Percentiles rank a stretch among this genome's conserved stretches.
Conservation (phyloP, 2,329 filamentous ascomycete genomes). For the Fusarium veterinarium region DNA sequence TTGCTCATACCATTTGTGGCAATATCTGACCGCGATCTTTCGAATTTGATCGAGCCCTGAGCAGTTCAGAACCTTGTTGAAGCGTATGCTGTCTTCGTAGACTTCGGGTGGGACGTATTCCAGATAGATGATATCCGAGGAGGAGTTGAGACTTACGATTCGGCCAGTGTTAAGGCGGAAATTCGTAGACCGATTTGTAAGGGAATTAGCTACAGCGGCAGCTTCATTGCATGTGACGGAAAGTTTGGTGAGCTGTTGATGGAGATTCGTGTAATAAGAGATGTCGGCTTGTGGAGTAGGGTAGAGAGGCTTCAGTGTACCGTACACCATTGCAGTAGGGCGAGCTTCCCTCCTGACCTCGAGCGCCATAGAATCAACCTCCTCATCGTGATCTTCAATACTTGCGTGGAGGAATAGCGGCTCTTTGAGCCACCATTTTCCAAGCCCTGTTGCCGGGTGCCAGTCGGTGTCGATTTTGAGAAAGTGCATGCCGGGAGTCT, state of each 20-base stretch:
- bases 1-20: constrained; percentile 54
- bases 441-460: constrained; percentile 12
- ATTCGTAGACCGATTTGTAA: constrained; percentile 35
- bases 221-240: constrained; percentile 46
- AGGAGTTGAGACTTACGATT: constrained; percentile 47
- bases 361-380: constrained; percentile 37
- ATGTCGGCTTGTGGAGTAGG: constrained; percentile 47
- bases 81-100: constrained; percentile 44
- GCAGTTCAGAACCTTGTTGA: constrained; percentile 45
- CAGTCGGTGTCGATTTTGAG: constrained; percentile 45
- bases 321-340: constrained; percentile 28
- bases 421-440: constrained; percentile 41
- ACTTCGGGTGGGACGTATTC: constrained; percentile 50
- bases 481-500: constrained; percentile 52
- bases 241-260: constrained; percentile 45
- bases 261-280: constrained; percentile 48
- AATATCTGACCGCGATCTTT: constrained; percentile 56
- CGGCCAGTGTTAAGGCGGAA: constrained; percentile 44
- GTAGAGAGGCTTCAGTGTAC: constrained; percentile 43
- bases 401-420: background rate
- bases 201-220: constrained; percentile 28
- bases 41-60: constrained; percentile 49
- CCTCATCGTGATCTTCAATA: constrained; percentile 26
- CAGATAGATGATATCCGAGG: constrained; percentile 49
- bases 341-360: constrained; percentile 41